Conservation (phyloP, 805 yeast genomes). For the Dipodascus geniculatus region DNA sequence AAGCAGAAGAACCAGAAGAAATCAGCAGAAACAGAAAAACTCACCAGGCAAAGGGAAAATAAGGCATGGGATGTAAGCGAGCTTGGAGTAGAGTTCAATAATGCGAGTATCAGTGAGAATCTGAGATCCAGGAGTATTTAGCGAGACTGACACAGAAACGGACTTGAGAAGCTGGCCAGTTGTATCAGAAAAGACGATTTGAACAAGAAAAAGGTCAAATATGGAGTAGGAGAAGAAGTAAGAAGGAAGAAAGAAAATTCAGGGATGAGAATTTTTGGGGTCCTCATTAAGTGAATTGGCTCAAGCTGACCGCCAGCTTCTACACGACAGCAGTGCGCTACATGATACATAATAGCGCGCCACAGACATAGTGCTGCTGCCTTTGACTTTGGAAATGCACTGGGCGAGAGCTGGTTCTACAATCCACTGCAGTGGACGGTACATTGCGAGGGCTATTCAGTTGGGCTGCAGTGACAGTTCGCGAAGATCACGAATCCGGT, state of each 20-base stretch:
- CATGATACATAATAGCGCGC: no score
- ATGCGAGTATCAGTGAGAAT: no score
- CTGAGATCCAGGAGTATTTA: no score
- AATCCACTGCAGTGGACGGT: background rate
- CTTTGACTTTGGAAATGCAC: no score
- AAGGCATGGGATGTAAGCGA: background rate
- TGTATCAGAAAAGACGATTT: background rate
- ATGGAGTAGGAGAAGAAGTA: background rate
- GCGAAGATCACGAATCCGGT: background rate
- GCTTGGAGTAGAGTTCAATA: background rate
- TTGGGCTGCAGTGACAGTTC: background rate
- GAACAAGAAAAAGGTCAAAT: background rate
- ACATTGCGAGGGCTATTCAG: background rate
- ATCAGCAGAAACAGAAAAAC: background rate
- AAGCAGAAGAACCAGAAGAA: no score
- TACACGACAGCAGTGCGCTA: no score
- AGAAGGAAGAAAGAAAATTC: background rate
- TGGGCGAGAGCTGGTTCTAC: no score
- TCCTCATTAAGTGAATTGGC: background rate
- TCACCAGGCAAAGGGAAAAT: background rate
- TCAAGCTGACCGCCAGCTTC: background rate
- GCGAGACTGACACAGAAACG: no score
- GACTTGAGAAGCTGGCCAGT: no score
- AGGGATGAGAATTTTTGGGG: background rate
- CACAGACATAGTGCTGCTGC: no score